A percentile compares a stretch with the other conserved stretches of the same genome.
These are phyloP conservation scores for Penicillium hordei DNA, from an alignment of 2,329 filamentous ascomycete species.

Conservation along the genomic window DNA sequence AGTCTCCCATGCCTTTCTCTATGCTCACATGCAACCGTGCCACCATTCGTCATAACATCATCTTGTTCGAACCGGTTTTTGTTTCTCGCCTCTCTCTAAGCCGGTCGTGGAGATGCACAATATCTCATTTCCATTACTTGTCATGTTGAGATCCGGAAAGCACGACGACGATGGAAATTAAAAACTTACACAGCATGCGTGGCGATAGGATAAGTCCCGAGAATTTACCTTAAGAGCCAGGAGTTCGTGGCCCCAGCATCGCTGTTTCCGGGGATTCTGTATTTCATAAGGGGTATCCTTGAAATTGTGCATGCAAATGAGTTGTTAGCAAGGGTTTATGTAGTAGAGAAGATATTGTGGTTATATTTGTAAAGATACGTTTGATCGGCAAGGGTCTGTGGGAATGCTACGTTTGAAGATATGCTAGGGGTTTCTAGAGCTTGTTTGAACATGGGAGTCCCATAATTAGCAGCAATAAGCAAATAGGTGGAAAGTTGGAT, in stretches of 20 bases:
- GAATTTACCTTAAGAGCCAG: conserved; percentile 52
- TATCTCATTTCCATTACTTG: conserved; percentile 28
- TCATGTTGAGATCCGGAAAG: conserved; percentile 43
- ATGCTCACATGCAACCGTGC: conserved; percentile 51
- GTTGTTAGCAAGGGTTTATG: neutral
- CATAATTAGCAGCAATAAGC: neutral
- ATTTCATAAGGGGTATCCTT: conserved; percentile 44
- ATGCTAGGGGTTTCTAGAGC: neutral
- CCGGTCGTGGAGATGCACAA: conserved; percentile 49
- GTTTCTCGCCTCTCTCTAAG: conserved; percentile 47
- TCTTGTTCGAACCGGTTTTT: conserved; percentile 58
- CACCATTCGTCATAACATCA: conserved; percentile 46
- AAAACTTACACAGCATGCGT: conserved; percentile 21
- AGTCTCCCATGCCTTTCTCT: conserved; percentile 47
- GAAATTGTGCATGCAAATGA: conserved; percentile 43
- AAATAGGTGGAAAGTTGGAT: neutral
- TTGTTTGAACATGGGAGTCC: neutral
- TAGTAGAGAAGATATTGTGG: too few relatives aligned
- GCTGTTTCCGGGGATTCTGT: conserved; percentile 61
- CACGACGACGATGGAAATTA: conserved; percentile 51
- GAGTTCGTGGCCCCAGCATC: conserved; percentile 60
- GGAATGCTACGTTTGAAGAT: too few relatives aligned
- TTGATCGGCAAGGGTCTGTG: too few relatives aligned
- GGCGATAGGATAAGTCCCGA: conserved; percentile 51
- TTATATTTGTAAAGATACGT: too few relatives aligned